Evolutionary conservation across 2,329 filamentous ascomycete species (phyloP).

Genomic region (Aspergillus calidoustus): DNA sequence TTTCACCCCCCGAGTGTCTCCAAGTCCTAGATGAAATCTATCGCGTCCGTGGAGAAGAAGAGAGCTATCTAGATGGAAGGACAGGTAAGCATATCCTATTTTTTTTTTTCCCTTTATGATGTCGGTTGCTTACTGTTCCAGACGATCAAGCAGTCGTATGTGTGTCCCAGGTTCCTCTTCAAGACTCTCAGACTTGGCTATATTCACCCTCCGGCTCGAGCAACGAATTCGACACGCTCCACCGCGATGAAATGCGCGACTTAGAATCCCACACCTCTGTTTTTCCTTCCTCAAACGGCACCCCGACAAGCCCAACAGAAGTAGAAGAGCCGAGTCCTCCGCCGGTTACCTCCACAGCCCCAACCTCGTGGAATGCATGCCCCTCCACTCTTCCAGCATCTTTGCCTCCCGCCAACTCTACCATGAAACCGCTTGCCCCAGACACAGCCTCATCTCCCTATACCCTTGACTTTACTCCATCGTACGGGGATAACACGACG

Average conservation of each 20-base stretch:
- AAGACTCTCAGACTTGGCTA: slow-evolving; percentile 24
- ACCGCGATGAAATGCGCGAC: slow-evolving; percentile 23
- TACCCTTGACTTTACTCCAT: slow-evolving; percentile 50
- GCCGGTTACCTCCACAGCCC: not conserved
- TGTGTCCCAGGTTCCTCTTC: slow-evolving; percentile 35
- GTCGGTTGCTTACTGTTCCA: slow-evolving; percentile 14
- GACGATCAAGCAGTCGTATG: slow-evolving; percentile 33
- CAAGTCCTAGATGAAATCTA: slow-evolving; percentile 42
- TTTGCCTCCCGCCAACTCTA: slow-evolving; percentile 18
- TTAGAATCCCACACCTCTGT: slow-evolving; percentile 30
- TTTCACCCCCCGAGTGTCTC: slow-evolving; percentile 33
- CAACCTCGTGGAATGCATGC: slow-evolving; percentile 20
- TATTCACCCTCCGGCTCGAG: slow-evolving; percentile 21
- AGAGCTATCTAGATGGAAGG: slow-evolving; percentile 34
- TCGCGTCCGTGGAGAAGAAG: slow-evolving; percentile 39
- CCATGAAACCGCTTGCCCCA: not conserved
- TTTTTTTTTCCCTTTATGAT: not conserved
- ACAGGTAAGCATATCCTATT: slow-evolving; percentile 28
- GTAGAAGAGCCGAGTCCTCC: not conserved
- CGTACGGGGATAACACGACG: slow-evolving; percentile 6
- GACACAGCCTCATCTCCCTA: slow-evolving; percentile 1
- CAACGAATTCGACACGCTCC: slow-evolving; percentile 19
- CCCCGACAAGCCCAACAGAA: slow-evolving; percentile 12
- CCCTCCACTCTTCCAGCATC: slow-evolving; percentile 8
- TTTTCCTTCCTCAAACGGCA: slow-evolving; percentile 23